A percentile compares a stretch with the other conserved stretches of the same genome.
phyloP scores from a whole-genome alignment of 2,329 filamentous ascomycete genomes.

The Fusarium nygamai region DNA sequence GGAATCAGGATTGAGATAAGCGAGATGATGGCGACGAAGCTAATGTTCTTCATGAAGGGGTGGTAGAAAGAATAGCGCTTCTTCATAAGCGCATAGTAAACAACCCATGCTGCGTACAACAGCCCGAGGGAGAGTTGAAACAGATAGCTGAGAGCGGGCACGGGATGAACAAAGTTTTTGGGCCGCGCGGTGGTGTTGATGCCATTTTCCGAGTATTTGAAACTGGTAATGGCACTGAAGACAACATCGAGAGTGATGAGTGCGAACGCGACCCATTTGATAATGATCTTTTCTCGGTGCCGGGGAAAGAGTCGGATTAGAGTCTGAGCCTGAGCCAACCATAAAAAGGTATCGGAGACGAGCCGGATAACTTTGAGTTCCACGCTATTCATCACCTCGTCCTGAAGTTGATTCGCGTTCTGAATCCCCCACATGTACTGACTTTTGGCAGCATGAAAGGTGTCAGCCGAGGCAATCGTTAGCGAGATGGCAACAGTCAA shows the following conservation, averaged over 20 bases:
- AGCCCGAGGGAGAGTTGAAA: slow-evolving; percentile 89
- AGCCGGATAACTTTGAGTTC: slow-evolving; percentile 91
- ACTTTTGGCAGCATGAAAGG: slow-evolving; percentile 81
- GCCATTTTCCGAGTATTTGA: slow-evolving; percentile 65
- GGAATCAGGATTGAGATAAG: slow-evolving; percentile 86
- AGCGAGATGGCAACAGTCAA: slow-evolving; percentile 83
- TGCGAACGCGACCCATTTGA: slow-evolving; percentile 98
- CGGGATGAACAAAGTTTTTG: slow-evolving; percentile 84
- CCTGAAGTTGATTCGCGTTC: slow-evolving; percentile 79
- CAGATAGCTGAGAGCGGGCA: slow-evolving; percentile 89
- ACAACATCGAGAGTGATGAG: slow-evolving; percentile 90
- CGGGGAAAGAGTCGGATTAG: slow-evolving; percentile 94
- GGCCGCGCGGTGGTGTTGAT: slow-evolving; percentile 68
- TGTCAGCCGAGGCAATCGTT: slow-evolving; percentile 92
- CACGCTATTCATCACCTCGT: slow-evolving; percentile 81
- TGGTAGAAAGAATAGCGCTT: slow-evolving; percentile 92
- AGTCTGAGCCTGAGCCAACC: slow-evolving; percentile 97
- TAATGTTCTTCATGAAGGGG: slow-evolving; percentile 88
- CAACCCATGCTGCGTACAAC: slow-evolving; percentile 91
- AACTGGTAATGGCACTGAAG: slow-evolving; percentile 92
- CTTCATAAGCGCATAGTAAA: slow-evolving; percentile 93
- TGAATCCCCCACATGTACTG: slow-evolving; percentile 85
- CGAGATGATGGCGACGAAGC: slow-evolving; percentile 80
- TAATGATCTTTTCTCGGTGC: slow-evolving; percentile 96
- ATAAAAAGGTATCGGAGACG: slow-evolving; percentile 95